Evolutionary conservation across 2,329 filamentous ascomycete species (phyloP).

Genomic region (Alternaria incomplexa): DNA sequence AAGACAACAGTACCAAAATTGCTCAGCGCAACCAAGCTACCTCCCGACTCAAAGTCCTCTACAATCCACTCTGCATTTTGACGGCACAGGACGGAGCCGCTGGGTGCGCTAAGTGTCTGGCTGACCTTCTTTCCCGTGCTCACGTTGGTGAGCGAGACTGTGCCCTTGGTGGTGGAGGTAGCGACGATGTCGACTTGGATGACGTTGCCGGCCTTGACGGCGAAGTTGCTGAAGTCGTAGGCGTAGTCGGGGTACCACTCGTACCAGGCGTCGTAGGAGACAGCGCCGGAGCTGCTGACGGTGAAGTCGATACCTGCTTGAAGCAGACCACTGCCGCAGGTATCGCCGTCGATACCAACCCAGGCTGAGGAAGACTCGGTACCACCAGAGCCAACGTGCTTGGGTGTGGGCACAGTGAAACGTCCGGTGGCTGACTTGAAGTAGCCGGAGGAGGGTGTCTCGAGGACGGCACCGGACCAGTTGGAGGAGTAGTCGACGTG

Average conservation of each 20-base stretch:
- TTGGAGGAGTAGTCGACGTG: slow-evolving; percentile 61
- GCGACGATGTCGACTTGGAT: slow-evolving; percentile 52
- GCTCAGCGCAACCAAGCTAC: not conserved
- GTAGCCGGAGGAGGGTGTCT: slow-evolving; percentile 47
- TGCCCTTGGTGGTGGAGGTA: slow-evolving; percentile 52
- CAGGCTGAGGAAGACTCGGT: slow-evolving; percentile 60
- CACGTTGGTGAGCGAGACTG: slow-evolving; percentile 59
- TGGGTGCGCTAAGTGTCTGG: slow-evolving; percentile 52
- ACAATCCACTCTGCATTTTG: slow-evolving; percentile 66
- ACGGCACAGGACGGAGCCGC: slow-evolving; percentile 14
- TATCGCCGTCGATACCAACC: slow-evolving; percentile 69
- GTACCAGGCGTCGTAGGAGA: slow-evolving; percentile 64
- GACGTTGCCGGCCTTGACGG: slow-evolving; percentile 54
- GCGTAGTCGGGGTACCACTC: slow-evolving; percentile 67
- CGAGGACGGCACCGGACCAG: slow-evolving; percentile 65
- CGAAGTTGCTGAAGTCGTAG: slow-evolving; percentile 58
- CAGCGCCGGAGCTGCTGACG: slow-evolving; percentile 35
- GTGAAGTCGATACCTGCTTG: slow-evolving; percentile 66
- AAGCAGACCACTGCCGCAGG: slow-evolving; percentile 60
- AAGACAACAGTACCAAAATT: slow-evolving; percentile 1
- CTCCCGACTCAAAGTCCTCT: not conserved
- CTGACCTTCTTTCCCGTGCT: slow-evolving; percentile 59
- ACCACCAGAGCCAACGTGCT: slow-evolving; percentile 45
- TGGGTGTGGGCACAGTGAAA: slow-evolving; percentile 60
- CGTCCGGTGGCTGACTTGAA: slow-evolving; percentile 62